A percentile compares a stretch with the other conserved stretches of the same genome.
Evolutionary conservation across 495 filamentous ascomycete genomes (phyloP).

Genomic region (Penicillium turbatum): DNA sequence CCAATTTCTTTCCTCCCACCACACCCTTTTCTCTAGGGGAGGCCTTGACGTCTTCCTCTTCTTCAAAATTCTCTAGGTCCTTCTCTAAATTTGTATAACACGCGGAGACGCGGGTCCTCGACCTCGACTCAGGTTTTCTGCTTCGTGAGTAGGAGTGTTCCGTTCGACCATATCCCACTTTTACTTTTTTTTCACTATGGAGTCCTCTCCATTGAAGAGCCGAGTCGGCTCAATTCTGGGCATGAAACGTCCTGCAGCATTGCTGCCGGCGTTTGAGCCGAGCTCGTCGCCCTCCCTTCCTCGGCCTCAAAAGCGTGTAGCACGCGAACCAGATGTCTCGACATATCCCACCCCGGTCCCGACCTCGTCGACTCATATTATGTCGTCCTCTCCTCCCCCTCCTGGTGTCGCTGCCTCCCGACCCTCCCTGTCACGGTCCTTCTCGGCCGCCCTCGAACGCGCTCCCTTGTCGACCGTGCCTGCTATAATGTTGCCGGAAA

Average conservation of each 20-base stretch:
- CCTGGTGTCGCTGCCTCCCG: conserved; percentile 42
- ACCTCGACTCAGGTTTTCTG: conserved; percentile 18
- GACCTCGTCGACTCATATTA: conserved; percentile 86
- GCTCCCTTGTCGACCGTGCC: conserved; percentile 78
- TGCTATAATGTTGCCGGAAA: conserved; percentile 71
- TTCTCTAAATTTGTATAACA: conserved; percentile 9
- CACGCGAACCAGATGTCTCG: conserved; percentile 49
- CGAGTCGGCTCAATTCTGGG: conserved; percentile 48
- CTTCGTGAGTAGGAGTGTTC: conserved; percentile 13
- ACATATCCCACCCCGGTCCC: conserved; percentile 82
- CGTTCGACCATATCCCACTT: conserved; percentile 9
- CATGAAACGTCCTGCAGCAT: conserved; percentile 72
- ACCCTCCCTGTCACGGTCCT: conserved; percentile 45
- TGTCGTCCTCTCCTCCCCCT: conserved; percentile 84
- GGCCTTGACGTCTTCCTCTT: conserved; percentile 4
- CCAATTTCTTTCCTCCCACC: conserved; percentile 19
- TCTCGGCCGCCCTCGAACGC: conserved; percentile 76
- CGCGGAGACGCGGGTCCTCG: conserved; percentile 27
- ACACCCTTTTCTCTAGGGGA: conserved; percentile 11
- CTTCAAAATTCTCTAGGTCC: conserved; percentile 1
- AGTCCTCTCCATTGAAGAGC: conserved; percentile 42
- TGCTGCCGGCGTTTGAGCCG: conserved; percentile 92
- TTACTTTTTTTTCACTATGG: conserved; percentile 27
- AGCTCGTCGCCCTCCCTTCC: conserved; percentile 84
- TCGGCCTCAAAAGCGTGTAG: conserved; percentile 64